A percentile compares a stretch with the other conserved stretches of the same genome.
These are phyloP conservation scores for Xerocomus brunneocitrinus DNA, from an alignment of 768 basidiomycete species.

Conservation along the genomic window DNA sequence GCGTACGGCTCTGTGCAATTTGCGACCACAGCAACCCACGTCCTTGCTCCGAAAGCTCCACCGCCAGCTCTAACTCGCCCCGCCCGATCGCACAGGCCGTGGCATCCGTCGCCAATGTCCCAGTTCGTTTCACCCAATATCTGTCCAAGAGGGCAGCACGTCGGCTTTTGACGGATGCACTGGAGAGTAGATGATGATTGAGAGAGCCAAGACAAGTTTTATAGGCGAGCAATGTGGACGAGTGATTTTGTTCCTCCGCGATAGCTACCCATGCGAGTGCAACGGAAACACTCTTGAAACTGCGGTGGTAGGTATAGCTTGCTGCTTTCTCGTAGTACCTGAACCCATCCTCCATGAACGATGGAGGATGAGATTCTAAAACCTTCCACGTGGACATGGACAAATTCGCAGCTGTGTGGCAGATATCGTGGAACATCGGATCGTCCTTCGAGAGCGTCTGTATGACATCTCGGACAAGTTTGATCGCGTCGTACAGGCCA, in stretches of 20 bases:
- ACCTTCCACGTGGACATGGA: background rate
- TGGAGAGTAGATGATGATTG: conserved; percentile 15
- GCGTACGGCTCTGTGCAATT: conserved; percentile 22
- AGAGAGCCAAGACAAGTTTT: conserved; percentile 14
- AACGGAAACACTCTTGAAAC: conserved; percentile 4
- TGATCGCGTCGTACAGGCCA: background rate
- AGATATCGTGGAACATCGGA: background rate
- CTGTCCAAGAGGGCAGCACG: conserved; percentile 7
- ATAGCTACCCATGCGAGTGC: conserved; percentile 13
- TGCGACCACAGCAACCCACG: conserved; percentile 30
- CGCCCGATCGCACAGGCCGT: conserved; percentile 23
- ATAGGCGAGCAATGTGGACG: conserved; percentile 22
- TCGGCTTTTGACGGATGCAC: conserved; percentile 17
- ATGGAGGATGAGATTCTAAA: background rate
- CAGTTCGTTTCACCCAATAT: background rate
- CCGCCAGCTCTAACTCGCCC: conserved; percentile 18
- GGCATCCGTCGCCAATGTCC: conserved; percentile 21
- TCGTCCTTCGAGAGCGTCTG: conserved; percentile 8
- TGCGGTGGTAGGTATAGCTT: background rate
- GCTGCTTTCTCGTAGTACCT: conserved; percentile 13
- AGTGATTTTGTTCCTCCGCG: conserved; percentile 11
- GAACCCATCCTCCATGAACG: conserved; percentile 13
- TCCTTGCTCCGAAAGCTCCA: conserved; percentile 36
- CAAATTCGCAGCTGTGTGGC: background rate
- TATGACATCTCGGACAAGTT: background rate